Evolutionary conservation across 495 filamentous ascomycete genomes (phyloP), one percentile per base, ranked within the genome.

Genomic region (Aspergillus mulundensis): DNA sequence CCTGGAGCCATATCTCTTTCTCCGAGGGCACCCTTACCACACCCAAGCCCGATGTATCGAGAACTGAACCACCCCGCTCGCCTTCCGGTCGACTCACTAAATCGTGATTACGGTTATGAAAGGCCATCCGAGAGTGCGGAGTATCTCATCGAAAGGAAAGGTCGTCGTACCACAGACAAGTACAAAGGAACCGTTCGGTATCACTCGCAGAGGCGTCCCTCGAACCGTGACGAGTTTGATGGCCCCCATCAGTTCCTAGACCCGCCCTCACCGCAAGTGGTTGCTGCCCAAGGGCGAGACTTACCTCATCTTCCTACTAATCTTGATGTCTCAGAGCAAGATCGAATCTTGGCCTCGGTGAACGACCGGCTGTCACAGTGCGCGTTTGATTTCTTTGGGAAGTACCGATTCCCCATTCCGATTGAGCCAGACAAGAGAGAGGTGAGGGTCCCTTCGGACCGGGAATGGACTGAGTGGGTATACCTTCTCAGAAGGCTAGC

Each of bases 381-480:
- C 68, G 90, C 89, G 24, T 95, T 86, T 77, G 87, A 92, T 76
- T 95, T 93, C 69, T 82, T 95, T 61, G 89, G 89, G 62, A 89
- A 87, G 70, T 93, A 92, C 66, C 87, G 90, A 68, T 95, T 95
- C 66, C 90, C 88, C 10, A 89, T 95, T 64, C 90, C 90, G 15
- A 62, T 93, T 63, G 87, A 90, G 61, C 69, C 79, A 65, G 87
- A 91, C 70, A 90, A 90, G 79, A 82, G 89, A 62, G 84, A 83
- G 28, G 89, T 95, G 58, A 84, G 86, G 66, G 77, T 84, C 39
- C 87, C 90, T 28, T 83, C 85, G 61, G 90, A 95, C 70, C 80
- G 89, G 57, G 90, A 92, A 70, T 95, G 90, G 89, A 91, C 88
- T 60, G 90, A 95, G 67, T 95, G 90, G 90, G 89, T 91, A 30